phyloP scores from a whole-genome alignment of 1,139 yeast genomes.

The Kodamaea fungicola region DNA sequence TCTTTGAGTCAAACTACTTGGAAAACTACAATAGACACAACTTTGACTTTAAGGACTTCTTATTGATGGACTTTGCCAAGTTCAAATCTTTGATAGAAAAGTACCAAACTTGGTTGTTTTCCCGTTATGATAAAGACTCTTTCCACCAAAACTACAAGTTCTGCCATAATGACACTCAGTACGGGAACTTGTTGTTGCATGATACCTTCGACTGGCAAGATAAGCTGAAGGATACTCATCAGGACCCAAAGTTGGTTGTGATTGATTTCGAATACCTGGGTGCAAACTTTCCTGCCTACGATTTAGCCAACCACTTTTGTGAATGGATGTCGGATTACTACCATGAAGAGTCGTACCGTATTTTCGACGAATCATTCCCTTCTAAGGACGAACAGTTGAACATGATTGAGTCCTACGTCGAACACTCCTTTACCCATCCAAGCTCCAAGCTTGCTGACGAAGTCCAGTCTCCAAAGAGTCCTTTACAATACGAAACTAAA shows the following conservation, averaged over 20 bases:
- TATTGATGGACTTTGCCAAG: constrained; percentile 45
- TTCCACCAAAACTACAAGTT: constrained; percentile 58
- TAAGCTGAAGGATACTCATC: constrained; percentile 33
- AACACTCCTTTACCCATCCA: constrained; percentile 45
- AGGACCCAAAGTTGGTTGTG: constrained; percentile 78
- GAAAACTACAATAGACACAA: constrained; percentile 25
- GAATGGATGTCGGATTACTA: constrained; percentile 98
- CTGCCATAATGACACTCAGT: constrained; percentile 95
- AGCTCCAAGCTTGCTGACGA: constrained; percentile 17
- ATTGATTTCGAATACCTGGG: constrained; percentile 97
- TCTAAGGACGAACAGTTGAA: constrained; percentile 62
- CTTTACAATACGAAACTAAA: constrained; percentile 50
- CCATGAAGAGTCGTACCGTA: constrained; percentile 55
- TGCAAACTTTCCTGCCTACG: constrained; percentile 87
- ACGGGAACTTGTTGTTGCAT: constrained; percentile 75
- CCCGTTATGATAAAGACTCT: constrained; percentile 44
- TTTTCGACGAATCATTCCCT: constrained; percentile 62
- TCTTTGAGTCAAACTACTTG: constrained; percentile 45
- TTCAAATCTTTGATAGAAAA: constrained; percentile 46
- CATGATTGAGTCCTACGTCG: constrained; percentile 70
- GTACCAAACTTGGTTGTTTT: constrained; percentile 63
- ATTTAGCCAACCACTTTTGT: constrained; percentile 81
- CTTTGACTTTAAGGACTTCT: constrained; percentile 36
- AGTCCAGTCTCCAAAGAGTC: constrained; percentile 20
- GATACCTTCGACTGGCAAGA: constrained; percentile 33